phyloP scores from a whole-genome alignment of 78 protist species.

The Dictyostelium discoideum region dicty_2.7 NC_007090.3:156001-156500 shows the following conservation, averaged over 20 bases:
- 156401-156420: background rate
- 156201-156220: background rate
- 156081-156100: background rate
- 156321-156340: background rate
- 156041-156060: background rate
- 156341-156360: background rate
- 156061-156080: background rate
- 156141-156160: background rate
- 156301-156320: background rate
- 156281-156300: background rate
- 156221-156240: background rate
- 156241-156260: background rate
- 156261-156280: background rate
- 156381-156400: background rate
- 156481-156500: background rate
- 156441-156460: too few relatives aligned
- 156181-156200: background rate
- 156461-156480: background rate
- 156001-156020: background rate
- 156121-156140: background rate
- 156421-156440: background rate
- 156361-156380: background rate
- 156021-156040: constrained; percentile 1
- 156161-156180: background rate
- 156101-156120: background rate